A percentile compares a stretch with the other conserved stretches of the same genome.
phyloP scores from a whole-genome alignment of 495 filamentous ascomycete genomes.

The Hyaloscypha hepaticicola region DNA sequence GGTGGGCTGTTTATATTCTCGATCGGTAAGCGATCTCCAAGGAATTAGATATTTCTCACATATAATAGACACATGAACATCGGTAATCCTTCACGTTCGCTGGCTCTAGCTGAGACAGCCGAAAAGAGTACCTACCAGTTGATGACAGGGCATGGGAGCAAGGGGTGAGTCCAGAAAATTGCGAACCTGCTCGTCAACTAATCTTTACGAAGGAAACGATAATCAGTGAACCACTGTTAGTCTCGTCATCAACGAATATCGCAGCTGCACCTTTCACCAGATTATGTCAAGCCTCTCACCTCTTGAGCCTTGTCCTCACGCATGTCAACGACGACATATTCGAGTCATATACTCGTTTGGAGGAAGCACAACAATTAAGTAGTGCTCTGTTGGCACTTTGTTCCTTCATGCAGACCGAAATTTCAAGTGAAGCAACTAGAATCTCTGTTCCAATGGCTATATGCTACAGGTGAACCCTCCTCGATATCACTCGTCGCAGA shows the following conservation, averaged over 20 bases:
- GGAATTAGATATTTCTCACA: background rate
- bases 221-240: background rate
- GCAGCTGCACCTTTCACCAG: background rate
- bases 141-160: background rate
- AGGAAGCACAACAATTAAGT: background rate
- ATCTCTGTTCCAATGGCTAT: background rate
- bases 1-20: constrained; percentile 2
- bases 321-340: background rate
- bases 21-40: background rate
- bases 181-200: background rate
- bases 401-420: background rate
- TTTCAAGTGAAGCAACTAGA: background rate
- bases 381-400: background rate
- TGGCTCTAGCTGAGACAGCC: background rate
- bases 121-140: background rate
- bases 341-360: background rate
- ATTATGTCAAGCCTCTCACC: background rate
- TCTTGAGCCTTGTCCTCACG: background rate
- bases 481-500: background rate
- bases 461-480: background rate
- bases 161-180: background rate
- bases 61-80: constrained; percentile 6
- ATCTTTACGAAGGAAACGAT: background rate
- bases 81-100: background rate
- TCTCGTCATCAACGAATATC: constrained; percentile 3